phyloP scores from a whole-genome alignment of 2,329 filamentous ascomycete species.

The Pyricularia grisea region DNA sequence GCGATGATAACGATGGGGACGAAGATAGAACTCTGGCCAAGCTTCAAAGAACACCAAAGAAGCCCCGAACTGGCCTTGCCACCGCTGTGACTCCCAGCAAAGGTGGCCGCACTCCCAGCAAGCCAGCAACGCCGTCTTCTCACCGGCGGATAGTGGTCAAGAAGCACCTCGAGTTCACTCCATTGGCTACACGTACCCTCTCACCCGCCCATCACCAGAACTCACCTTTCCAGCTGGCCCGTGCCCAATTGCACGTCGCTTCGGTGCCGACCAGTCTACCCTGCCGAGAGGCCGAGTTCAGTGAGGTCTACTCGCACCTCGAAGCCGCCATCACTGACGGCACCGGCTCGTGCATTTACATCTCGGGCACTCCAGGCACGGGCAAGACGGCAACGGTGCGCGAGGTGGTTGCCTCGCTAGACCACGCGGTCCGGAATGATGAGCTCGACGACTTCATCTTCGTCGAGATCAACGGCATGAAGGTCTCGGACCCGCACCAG shows the following conservation, averaged over 20 bases:
- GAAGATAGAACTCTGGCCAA: constrained; percentile 21
- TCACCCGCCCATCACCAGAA: constrained; percentile 65
- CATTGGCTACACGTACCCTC: constrained; percentile 78
- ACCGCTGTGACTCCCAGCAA: constrained; percentile 44
- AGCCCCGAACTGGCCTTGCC: constrained; percentile 16
- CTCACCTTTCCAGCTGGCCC: constrained; percentile 86
- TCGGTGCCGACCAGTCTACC: constrained; percentile 83
- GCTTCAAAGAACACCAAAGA: constrained; percentile 23
- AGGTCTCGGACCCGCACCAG: constrained; percentile 95
- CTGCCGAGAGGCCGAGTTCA: constrained; percentile 87
- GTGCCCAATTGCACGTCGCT: constrained; percentile 84
- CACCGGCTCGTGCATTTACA: constrained; percentile 94
- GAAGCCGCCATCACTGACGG: constrained; percentile 91
- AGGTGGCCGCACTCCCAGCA: constrained; percentile 36
- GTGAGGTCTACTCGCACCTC: constrained; percentile 84
- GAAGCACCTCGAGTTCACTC: constrained; percentile 89
- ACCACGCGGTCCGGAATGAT: constrained; percentile 77
- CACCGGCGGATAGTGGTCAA: constrained; percentile 57
- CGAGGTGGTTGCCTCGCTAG: constrained; percentile 83
- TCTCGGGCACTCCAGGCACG: constrained; percentile 95
- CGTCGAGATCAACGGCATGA: constrained; percentile 99
- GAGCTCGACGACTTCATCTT: constrained; percentile 97
- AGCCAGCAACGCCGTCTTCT: constrained; percentile 29
- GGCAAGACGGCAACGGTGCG: constrained; percentile 96
- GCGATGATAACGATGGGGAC: constrained; percentile 20